These are phyloP conservation scores for Aspergillus thermomutatus DNA, from an alignment of 2,329 filamentous ascomycete species.

Conservation along the genomic window DNA sequence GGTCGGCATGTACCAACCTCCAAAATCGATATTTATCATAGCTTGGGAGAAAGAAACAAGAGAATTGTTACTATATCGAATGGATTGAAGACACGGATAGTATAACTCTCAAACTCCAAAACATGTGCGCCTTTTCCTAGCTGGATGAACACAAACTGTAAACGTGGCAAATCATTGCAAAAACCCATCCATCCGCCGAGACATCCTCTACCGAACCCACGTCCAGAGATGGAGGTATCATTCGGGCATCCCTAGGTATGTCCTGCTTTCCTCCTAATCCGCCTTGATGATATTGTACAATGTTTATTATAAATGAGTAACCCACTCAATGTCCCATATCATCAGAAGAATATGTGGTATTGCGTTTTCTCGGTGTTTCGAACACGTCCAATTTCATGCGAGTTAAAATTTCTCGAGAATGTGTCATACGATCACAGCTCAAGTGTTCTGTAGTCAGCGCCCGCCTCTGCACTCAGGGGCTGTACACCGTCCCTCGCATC, in stretches of 20 bases:
- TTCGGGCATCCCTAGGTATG: not conserved
- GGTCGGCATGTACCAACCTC: not conserved
- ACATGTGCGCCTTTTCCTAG: constrained; percentile 30
- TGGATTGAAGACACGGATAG: not conserved
- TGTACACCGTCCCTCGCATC: constrained; percentile 31
- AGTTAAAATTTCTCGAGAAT: constrained; percentile 3
- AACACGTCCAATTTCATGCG: constrained; percentile 1
- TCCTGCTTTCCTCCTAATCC: not conserved
- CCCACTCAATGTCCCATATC: not conserved
- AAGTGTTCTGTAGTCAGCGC: constrained; percentile 40
- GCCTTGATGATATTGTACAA: constrained; percentile 20
- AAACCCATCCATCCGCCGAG: constrained; percentile 14
- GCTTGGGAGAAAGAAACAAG: not conserved
- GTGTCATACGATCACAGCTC: constrained; percentile 33
- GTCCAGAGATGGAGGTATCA: not conserved
- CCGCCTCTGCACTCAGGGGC: constrained; percentile 40
- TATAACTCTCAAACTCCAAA: constrained; percentile 12
- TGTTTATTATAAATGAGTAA: constrained; percentile 17
- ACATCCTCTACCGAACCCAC: constrained; percentile 1
- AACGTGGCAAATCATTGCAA: constrained; percentile 16
- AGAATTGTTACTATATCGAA: not conserved
- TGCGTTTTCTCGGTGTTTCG: not conserved
- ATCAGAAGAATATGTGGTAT: not conserved
- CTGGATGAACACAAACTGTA: constrained; percentile 16
- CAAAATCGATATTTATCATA: not conserved